Percentiles rank a stretch among this genome's conserved stretches.
Evolutionary conservation across 257 asterid species (phyloP).

Genomic region (Verbascum thapsus): DNA sequence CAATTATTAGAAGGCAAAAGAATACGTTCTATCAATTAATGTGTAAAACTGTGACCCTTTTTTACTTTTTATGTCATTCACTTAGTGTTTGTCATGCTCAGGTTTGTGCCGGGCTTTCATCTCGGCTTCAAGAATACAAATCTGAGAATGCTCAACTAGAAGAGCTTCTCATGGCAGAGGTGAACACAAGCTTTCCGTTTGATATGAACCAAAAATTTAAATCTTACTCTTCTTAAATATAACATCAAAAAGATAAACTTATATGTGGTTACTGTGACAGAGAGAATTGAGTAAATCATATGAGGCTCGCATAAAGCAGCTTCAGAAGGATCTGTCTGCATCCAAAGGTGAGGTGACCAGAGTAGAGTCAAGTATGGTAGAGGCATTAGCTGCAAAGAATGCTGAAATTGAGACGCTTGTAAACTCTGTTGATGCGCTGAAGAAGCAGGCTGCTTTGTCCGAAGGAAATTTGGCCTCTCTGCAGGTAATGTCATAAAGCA

Average conservation of each 20-base stretch:
- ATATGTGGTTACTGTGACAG: constrained; percentile 46
- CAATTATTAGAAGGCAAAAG: constrained; percentile 24
- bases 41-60: constrained; percentile 15
- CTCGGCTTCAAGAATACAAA: constrained; percentile 97
- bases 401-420: constrained; percentile 92
- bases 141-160: constrained; percentile 98
- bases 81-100: constrained; percentile 38
- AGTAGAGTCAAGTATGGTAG: constrained; percentile 81
- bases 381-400: constrained; percentile 92
- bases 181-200: constrained; percentile 36
- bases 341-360: constrained; percentile 81
- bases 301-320: constrained; percentile 82
- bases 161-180: constrained; percentile 96
- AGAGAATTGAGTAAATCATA: constrained; percentile 89
- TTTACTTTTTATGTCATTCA: constrained; percentile 18
- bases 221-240: constrained; percentile 17
- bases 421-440: constrained; percentile 70
- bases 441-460: constrained; percentile 90
- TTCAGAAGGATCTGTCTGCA: constrained; percentile 70
- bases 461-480: constrained; percentile 91
- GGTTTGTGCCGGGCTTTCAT: constrained; percentile 99
- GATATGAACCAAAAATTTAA: constrained; percentile 22
- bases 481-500: constrained; percentile 55
- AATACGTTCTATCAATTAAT: background rate
- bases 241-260: constrained; percentile 26